phyloP scores from a whole-genome alignment of 2,329 filamentous ascomycete genomes.

The Epichloe hybrida region DNA sequence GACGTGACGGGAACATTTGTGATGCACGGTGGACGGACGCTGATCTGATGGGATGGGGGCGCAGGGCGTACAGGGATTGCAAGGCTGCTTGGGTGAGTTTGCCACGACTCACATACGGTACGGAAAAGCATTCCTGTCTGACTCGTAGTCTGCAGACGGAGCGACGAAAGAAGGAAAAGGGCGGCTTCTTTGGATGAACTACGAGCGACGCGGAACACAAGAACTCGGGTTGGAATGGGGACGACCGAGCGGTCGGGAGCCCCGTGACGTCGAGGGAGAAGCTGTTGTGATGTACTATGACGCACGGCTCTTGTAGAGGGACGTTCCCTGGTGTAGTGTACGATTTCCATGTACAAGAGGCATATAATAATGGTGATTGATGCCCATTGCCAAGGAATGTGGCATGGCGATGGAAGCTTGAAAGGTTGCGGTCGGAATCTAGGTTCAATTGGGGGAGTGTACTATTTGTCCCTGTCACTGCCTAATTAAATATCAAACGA shows the following conservation, averaged over 20 bases:
- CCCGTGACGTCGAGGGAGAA: background rate
- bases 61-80: slow-evolving; percentile 81
- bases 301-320: no score
- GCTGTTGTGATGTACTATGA: background rate
- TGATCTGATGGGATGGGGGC: slow-evolving; percentile 10
- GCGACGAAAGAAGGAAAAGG: slow-evolving; percentile 10
- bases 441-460: no score
- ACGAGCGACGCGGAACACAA: background rate
- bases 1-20: background rate
- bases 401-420: background rate
- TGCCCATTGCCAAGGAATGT: background rate
- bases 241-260: background rate
- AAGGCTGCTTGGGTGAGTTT: slow-evolving; percentile 78
- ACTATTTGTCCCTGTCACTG: background rate
- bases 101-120: no score
- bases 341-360: background rate
- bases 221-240: background rate
- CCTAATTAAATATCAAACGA: background rate
- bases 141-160: slow-evolving; percentile 7
- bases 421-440: no score
- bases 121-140: background rate
- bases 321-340: no score
- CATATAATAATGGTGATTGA: background rate
- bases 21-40: background rate
- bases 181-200: slow-evolving; percentile 5